Conservation (phyloP, 805 yeast genomes). For the Candida methanosorbosa region DNA sequence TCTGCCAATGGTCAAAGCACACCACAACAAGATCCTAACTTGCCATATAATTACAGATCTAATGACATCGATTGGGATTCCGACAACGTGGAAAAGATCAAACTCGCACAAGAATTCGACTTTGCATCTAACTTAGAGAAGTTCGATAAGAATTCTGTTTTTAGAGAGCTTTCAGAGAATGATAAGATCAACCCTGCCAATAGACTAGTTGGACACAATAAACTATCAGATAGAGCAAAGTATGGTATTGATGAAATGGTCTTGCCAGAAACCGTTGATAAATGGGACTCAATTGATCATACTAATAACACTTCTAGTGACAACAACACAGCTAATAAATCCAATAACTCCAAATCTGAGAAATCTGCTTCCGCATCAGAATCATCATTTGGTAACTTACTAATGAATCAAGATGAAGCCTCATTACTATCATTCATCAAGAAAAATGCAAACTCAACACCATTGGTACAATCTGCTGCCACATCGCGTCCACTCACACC, state of each 20-base stretch:
- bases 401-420: background rate
- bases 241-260: constrained; percentile 72
- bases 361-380: background rate
- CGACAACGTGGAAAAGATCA: constrained; percentile 39
- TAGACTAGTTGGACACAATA: constrained; percentile 72
- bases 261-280: constrained; percentile 38
- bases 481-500: background rate
- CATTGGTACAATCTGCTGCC: constrained; percentile 2
- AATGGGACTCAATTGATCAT: constrained; percentile 38
- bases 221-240: constrained; percentile 36
- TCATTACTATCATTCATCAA: background rate
- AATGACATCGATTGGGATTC: constrained; percentile 37
- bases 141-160: constrained; percentile 74
- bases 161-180: constrained; percentile 60
- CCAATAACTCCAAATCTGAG: background rate
- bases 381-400: too few species aligned
- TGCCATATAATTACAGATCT: constrained; percentile 12
- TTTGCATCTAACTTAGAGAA: constrained; percentile 72
- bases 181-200: constrained; percentile 54
- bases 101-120: constrained; percentile 62
- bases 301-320: background rate
- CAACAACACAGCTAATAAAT: background rate
- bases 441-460: constrained; percentile 2
- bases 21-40: constrained; percentile 9
- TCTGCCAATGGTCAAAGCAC: background rate